phyloP scores from a whole-genome alignment of 2,329 filamentous ascomycete species.

The Leptographium wingfieldii region DNA sequence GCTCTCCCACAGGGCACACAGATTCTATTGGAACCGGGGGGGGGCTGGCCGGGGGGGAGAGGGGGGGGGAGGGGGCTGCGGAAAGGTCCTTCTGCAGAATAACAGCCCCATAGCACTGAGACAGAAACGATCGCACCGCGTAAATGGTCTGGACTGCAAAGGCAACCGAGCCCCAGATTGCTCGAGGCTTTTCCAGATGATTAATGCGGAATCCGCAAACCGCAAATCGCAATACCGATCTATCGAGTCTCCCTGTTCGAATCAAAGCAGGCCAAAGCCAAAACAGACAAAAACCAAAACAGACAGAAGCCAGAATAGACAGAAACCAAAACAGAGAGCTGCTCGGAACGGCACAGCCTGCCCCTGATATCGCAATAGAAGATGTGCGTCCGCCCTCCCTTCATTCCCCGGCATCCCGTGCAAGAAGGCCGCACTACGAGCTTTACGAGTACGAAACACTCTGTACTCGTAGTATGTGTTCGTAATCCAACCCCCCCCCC shows the following conservation, averaged over 20 bases:
- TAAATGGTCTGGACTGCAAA: neutral
- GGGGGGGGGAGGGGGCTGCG: neutral
- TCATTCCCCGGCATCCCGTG: neutral
- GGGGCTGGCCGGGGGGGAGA: neutral
- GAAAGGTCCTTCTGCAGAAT: neutral
- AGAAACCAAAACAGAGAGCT: neutral
- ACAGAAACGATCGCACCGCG: neutral
- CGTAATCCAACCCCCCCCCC: neutral
- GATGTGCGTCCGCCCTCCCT: neutral
- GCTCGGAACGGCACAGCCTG: neutral
- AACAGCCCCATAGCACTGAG: neutral
- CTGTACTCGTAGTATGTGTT: neutral
- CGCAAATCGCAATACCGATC: too few species aligned
- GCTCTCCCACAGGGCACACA: neutral
- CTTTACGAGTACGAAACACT: too few species aligned
- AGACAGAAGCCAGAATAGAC: neutral
- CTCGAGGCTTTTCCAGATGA: neutral
- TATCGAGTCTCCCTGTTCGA: neutral
- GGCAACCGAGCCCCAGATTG: neutral
- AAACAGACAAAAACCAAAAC: neutral
- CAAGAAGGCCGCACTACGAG: neutral
- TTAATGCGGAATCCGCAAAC: neutral
- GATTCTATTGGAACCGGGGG: neutral
- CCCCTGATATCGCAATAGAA: neutral
- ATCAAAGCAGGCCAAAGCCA: neutral